Evolutionary conservation across 176 grass and related monocot genomes (phyloP).

Genomic region (Poa pratensis): DNA sequence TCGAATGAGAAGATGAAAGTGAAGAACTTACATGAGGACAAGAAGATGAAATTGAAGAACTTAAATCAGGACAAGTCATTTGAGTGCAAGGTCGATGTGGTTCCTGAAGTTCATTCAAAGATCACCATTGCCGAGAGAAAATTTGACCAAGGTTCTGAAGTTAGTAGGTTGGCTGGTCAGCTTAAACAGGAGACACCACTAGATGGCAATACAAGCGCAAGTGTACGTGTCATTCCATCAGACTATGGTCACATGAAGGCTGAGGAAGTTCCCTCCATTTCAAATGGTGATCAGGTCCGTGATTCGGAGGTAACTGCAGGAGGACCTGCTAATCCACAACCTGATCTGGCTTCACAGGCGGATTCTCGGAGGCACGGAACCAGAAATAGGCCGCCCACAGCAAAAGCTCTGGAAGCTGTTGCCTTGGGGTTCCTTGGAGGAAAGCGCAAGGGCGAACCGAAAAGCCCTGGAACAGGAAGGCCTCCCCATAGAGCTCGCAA

Average conservation of each 20-base stretch:
- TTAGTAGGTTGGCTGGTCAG: conserved; percentile 37
- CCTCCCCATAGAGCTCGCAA: conserved; percentile 53
- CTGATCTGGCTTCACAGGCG: conserved; percentile 37
- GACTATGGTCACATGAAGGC: conserved; percentile 37
- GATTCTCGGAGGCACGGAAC: conserved; percentile 77
- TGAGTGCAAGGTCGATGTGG: conserved; percentile 39
- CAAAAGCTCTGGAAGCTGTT: conserved; percentile 82
- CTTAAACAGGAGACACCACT: conserved; percentile 51
- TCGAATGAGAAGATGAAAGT: conserved; percentile 39
- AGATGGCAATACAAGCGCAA: conserved; percentile 36
- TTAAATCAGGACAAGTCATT: conserved; percentile 37
- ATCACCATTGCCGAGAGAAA: conserved; percentile 26
- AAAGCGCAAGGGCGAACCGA: conserved; percentile 61
- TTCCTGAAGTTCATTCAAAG: conserved; percentile 42
- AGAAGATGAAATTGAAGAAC: background rate
- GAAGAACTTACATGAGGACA: conserved; percentile 34
- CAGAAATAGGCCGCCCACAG: conserved; percentile 83
- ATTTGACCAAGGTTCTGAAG: conserved; percentile 30
- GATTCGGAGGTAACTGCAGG: conserved; percentile 26
- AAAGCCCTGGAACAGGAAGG: conserved; percentile 43
- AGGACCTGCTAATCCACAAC: conserved; percentile 18
- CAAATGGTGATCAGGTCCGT: conserved; percentile 32
- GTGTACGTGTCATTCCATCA: background rate
- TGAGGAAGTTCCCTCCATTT: conserved; percentile 35
- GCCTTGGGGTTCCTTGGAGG: conserved; percentile 76